phyloP scores from a whole-genome alignment of 2,329 filamentous ascomycete genomes.

The Dryadomyces quercivorus region DNA sequence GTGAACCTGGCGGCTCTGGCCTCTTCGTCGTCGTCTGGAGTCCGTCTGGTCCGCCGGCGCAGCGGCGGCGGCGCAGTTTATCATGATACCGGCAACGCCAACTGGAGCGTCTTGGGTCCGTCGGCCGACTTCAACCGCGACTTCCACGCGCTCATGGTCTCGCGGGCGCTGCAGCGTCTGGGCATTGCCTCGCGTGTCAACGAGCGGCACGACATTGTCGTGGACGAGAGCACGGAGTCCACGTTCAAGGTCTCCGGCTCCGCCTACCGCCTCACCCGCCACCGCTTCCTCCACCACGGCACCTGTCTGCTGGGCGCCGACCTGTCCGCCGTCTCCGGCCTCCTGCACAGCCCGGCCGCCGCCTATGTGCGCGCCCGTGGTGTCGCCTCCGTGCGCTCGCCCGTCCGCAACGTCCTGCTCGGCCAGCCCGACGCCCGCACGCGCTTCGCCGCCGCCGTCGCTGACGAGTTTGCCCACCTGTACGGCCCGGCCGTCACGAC shows the following conservation, averaged over 20 bases:
- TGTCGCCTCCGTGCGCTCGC: slow-evolving; percentile 82
- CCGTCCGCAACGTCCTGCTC: slow-evolving; percentile 57
- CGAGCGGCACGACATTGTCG: slow-evolving; percentile 83
- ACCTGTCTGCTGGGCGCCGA: slow-evolving; percentile 77
- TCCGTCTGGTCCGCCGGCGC: slow-evolving; percentile 61
- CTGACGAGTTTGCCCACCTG: slow-evolving; percentile 53
- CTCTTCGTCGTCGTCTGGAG: slow-evolving; percentile 1
- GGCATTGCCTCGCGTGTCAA: slow-evolving; percentile 69
- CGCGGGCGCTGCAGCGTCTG: slow-evolving; percentile 56
- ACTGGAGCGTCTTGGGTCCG: slow-evolving; percentile 86
- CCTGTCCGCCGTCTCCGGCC: slow-evolving; percentile 52
- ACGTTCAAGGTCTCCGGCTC: slow-evolving; percentile 72
- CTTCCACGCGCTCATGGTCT: slow-evolving; percentile 86
- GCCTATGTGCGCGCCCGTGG: slow-evolving; percentile 68
- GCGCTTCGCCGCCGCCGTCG: slow-evolving; percentile 41
- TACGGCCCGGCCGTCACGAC: slow-evolving; percentile 37
- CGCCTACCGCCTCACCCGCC: slow-evolving; percentile 81
- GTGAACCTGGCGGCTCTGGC: slow-evolving; percentile 57
- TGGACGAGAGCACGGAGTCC: slow-evolving; percentile 30
- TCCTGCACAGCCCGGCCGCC: slow-evolving; percentile 62
- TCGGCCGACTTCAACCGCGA: slow-evolving; percentile 66
- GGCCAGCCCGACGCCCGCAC: not conserved
- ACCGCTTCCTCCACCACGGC: slow-evolving; percentile 76
- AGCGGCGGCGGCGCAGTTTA: slow-evolving; percentile 90
- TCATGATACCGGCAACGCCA: slow-evolving; percentile 85